Percentiles rank a stretch among this genome's conserved stretches.
phyloP scores from a whole-genome alignment of 208 protist genomes.

The Porcisia deanei region DNA sequence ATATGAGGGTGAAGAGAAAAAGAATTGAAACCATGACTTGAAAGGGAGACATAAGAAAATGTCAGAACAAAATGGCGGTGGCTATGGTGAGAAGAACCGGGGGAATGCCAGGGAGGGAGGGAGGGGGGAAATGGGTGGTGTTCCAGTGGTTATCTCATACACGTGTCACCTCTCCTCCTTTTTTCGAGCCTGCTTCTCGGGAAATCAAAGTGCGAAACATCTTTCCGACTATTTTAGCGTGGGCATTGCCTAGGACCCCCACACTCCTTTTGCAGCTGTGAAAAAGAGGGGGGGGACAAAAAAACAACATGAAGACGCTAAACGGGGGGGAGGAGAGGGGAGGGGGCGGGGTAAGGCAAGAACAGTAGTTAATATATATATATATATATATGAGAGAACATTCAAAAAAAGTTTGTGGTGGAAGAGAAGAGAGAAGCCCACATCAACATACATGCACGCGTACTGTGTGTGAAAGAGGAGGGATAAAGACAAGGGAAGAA shows the following conservation, averaged over 20 bases:
- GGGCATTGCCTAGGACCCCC: too few relatives aligned
- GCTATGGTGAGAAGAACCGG: too few relatives aligned
- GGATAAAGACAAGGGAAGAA: neutral
- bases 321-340: neutral
- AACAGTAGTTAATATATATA: neutral
- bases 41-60: neutral
- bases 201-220: too few relatives aligned
- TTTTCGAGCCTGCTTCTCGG: neutral
- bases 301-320: too few relatives aligned
- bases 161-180: neutral
- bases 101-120: neutral
- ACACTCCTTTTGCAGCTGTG: too few relatives aligned
- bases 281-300: too few relatives aligned
- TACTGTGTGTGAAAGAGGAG: neutral
- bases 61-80: too few relatives aligned
- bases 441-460: neutral
- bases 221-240: too few relatives aligned
- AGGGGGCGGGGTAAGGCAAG: neutral
- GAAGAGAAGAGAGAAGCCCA: neutral
- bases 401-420: neutral
- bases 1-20: neutral
- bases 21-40: neutral
- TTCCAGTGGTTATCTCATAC: neutral
- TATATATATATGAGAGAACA: neutral
- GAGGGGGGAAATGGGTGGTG: neutral